phyloP scores from a whole-genome alignment of 1,284 basidiomycete genomes.

The Trametes polyzona region DNA sequence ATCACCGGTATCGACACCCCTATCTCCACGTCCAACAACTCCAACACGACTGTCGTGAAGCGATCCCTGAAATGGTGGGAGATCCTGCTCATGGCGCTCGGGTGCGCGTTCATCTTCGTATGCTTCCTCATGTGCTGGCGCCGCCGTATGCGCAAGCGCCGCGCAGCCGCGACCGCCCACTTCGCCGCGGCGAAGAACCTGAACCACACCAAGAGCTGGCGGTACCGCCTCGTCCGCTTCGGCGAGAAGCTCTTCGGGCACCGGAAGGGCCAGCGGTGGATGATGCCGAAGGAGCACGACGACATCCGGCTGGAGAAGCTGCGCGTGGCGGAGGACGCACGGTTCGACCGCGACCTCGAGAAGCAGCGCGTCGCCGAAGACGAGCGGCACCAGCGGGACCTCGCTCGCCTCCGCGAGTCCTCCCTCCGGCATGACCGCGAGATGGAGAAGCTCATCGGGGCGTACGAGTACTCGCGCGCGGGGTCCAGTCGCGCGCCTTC shows the following conservation, averaged over 20 bases:
- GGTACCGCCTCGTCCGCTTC: constrained; percentile 55
- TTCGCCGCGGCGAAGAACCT: constrained; percentile 68
- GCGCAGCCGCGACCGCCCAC: constrained; percentile 62
- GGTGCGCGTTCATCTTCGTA: constrained; percentile 77
- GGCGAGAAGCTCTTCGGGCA: constrained; percentile 62
- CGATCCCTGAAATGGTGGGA: constrained; percentile 73
- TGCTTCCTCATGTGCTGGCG: constrained; percentile 69
- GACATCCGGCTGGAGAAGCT: constrained; percentile 49
- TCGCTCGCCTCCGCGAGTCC: constrained; percentile 46
- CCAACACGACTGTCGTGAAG: constrained; percentile 23
- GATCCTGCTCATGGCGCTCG: constrained; percentile 79
- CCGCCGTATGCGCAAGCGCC: constrained; percentile 65
- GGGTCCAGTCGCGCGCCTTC: constrained; percentile 45
- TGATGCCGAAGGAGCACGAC: constrained; percentile 36
- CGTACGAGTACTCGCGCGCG: constrained; percentile 50
- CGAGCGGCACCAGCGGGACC: constrained; percentile 50
- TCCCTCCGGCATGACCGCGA: constrained; percentile 54
- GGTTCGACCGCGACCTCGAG: constrained; percentile 49
- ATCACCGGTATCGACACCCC: constrained; percentile 58
- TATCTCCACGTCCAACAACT: constrained; percentile 38
- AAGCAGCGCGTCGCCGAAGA: constrained; percentile 57
- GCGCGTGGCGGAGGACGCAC: constrained; percentile 52
- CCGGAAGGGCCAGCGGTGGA: constrained; percentile 35
- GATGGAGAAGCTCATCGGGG: constrained; percentile 54
- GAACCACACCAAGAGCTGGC: constrained; percentile 52